Conservation (phyloP, 192 early-diverging fungal genomes). For the Coemansia sp. region DNA sequence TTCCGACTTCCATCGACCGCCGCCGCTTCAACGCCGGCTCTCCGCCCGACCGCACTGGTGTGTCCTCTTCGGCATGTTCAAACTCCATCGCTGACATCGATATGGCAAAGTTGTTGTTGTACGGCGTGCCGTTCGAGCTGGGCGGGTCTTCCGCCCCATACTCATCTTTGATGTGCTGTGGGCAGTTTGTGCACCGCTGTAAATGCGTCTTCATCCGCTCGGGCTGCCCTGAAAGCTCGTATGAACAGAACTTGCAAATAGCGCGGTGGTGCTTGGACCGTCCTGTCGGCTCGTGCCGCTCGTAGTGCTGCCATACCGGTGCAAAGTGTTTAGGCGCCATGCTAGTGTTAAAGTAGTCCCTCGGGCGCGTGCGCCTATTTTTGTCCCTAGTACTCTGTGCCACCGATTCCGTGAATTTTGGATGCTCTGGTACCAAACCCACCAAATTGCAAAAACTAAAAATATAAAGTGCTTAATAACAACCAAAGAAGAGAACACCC, state of each 20-base stretch:
- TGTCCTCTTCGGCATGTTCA: slow-evolving; percentile 12
- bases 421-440: neutral
- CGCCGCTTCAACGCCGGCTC: slow-evolving; percentile 31
- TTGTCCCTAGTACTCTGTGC: too few species aligned
- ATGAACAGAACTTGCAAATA: slow-evolving; percentile 47
- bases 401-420: neutral
- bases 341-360: neutral
- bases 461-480: neutral
- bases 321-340: slow-evolving; percentile 58
- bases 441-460: neutral
- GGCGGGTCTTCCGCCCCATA: slow-evolving; percentile 26
- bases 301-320: slow-evolving; percentile 52
- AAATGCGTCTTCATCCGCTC: slow-evolving; percentile 55
- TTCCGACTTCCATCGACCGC: slow-evolving; percentile 28
- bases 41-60: neutral
- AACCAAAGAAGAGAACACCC: neutral
- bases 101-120: slow-evolving; percentile 3
- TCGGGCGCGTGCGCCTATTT: too few species aligned
- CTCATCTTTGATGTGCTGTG: slow-evolving; percentile 39
- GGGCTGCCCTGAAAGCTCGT: slow-evolving; percentile 54
- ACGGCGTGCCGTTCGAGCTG: neutral
- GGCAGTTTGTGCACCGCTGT: slow-evolving; percentile 41
- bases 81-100: slow-evolving; percentile 12
- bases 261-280: slow-evolving; percentile 55
- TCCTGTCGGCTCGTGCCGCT: slow-evolving; percentile 52